Base-by-base conservation (phyloP, 1,284 basidiomycete species). In the Leccinum subspadiceum region DNA sequence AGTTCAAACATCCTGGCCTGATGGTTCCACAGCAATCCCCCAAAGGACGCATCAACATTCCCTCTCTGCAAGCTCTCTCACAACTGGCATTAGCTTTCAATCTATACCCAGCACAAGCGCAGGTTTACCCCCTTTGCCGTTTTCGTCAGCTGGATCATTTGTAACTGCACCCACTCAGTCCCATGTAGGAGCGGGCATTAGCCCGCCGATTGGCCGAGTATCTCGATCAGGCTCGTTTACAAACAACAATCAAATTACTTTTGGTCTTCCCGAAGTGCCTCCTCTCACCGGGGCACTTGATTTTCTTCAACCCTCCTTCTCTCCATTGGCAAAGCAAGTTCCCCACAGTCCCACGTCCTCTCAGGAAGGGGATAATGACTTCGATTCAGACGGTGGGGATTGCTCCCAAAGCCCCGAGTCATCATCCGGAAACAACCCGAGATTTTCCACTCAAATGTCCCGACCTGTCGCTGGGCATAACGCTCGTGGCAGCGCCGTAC, bases 221-320 rank as follows among this genome's bases (percentile, higher is more conserved):
- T 84, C 84, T 50, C 82, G 86, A 54, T 89, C 87, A 24, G 81
- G 84, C 39, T 89, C 87, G 12, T 77, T 88, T 57, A 85, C 77
- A 33, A 76, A 74, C 59, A 64, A 69, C 60, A 74, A 76, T 56
- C 73, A 79, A n/a, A 83, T 84, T 65, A 74, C 80, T 22, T 81
- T 76, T 61, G 73, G 73, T 53, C 68, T 76, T 33, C 69, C 76
- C 20, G 69, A 72, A 54, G 70, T 71, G n/a, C 69, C 71, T 31
- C 60, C 67, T 15, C 61, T 50, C 31, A 50, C 58, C 7, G 70
- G 63, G 8, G 69, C 74, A 0, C 64, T 74, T 1, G 74, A 73
- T 58, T 73, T 76, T 57, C 71, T 76, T 48, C 71, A 67, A 8
- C 60, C 64, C n/a, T 58, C 71, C 15, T 26, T 65, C 15, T 56